Conservation (phyloP, 495 filamentous ascomycete species). For the Sordaria brevicollis region DNA sequence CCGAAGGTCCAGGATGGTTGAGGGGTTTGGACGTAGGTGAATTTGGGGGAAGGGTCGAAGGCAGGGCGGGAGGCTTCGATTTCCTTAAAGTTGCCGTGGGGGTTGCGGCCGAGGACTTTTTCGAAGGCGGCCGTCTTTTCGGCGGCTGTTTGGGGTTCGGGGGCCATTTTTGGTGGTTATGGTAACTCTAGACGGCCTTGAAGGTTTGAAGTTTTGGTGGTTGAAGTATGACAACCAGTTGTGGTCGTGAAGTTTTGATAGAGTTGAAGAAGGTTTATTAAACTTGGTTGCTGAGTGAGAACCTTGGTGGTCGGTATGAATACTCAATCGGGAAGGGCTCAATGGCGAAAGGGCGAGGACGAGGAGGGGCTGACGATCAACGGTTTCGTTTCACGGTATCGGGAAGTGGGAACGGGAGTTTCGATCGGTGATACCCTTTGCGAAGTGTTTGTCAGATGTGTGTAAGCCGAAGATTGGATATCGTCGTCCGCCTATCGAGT, state of each 20-base stretch:
- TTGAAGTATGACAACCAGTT: background rate
- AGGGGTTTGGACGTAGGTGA: slow-evolving; percentile 59
- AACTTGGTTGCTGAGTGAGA: background rate
- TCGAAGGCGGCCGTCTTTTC: slow-evolving; percentile 25
- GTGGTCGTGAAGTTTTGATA: background rate
- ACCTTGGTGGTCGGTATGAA: background rate
- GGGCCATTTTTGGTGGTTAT: slow-evolving; percentile 22
- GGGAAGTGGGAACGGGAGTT: background rate
- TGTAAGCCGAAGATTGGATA: background rate
- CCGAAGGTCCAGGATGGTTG: slow-evolving; percentile 70
- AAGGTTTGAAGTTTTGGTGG: background rate
- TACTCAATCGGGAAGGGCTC: background rate
- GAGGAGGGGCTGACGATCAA: background rate
- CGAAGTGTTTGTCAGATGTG: background rate
- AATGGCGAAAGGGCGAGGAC: background rate
- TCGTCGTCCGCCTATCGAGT: background rate
- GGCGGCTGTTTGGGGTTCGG: slow-evolving; percentile 3
- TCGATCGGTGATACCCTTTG: background rate
- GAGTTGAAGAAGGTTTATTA: background rate
- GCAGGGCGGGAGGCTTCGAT: slow-evolving; percentile 64
- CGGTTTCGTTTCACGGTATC: background rate
- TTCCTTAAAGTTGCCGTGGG: slow-evolving; percentile 66
- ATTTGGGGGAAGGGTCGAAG: slow-evolving; percentile 43
- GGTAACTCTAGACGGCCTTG: background rate
- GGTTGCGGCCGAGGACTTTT: slow-evolving; percentile 47